Evolutionary conservation across 208 protist species (phyloP).

Genomic region (Phytomonas serpens): DNA sequence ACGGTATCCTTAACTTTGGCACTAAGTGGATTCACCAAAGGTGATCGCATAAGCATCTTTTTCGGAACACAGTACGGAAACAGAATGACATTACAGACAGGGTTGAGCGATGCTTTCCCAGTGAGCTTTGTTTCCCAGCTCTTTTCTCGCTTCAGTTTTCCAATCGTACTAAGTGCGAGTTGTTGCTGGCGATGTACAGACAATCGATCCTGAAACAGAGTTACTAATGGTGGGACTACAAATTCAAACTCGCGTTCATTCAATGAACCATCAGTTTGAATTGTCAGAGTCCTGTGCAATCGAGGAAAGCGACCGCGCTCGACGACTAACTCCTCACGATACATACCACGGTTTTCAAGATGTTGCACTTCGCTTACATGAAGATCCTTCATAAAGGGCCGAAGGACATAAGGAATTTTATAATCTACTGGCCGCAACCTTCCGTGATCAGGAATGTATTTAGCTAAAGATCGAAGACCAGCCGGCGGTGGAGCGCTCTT

Average conservation of each 20-base stretch:
- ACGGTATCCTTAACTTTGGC: constrained; percentile 14
- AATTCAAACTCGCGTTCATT: constrained; percentile 88
- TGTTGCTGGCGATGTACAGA: constrained; percentile 76
- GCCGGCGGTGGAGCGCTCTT: constrained; percentile 55
- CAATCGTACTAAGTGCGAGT: constrained; percentile 74
- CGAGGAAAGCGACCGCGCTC: constrained; percentile 81
- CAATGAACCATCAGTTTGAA: constrained; percentile 84
- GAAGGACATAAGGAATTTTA: constrained; percentile 82
- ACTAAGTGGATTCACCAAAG: constrained; percentile 53
- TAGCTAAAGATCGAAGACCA: constrained; percentile 55
- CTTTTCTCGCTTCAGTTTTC: constrained; percentile 42
- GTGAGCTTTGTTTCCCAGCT: constrained; percentile 56
- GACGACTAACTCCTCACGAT: constrained; percentile 81
- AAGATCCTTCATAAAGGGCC: constrained; percentile 78
- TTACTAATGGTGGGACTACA: constrained; percentile 68
- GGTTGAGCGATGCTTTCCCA: constrained; percentile 46
- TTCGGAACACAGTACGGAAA: constrained; percentile 87
- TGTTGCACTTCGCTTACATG: constrained; percentile 84
- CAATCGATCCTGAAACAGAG: constrained; percentile 80
- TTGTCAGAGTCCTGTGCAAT: constrained; percentile 58
- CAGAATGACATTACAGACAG: constrained; percentile 66
- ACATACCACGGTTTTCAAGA: constrained; percentile 87
- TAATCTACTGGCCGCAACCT: constrained; percentile 67
- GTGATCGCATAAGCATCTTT: constrained; percentile 50
- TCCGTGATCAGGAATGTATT: constrained; percentile 40